phyloP scores from a whole-genome alignment of 768 basidiomycete species.

The Boletus subparvulus region DNA sequence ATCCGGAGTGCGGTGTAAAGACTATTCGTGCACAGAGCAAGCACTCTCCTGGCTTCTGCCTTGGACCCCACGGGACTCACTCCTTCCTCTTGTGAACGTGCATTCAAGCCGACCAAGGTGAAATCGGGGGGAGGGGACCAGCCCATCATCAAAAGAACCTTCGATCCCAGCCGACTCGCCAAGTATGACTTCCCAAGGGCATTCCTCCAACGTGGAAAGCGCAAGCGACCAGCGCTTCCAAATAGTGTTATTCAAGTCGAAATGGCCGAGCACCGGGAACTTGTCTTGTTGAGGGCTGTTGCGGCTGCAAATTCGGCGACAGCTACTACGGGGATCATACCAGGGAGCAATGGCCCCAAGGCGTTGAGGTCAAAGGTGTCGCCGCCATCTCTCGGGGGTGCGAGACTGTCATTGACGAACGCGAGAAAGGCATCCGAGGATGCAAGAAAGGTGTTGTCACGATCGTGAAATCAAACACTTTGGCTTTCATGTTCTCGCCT shows the following conservation, averaged over 20 bases:
- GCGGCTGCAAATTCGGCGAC: constrained; percentile 46
- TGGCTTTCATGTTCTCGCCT: too few species aligned
- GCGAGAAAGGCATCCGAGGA: constrained; percentile 25
- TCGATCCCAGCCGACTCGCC: constrained; percentile 32
- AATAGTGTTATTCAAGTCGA: constrained; percentile 24
- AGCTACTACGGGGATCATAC: constrained; percentile 18
- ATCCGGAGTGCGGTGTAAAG: constrained; percentile 43
- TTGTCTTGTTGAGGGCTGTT: constrained; percentile 15
- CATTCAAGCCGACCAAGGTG: constrained; percentile 52
- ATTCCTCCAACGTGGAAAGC: constrained; percentile 62
- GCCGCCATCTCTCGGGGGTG: constrained; percentile 11
- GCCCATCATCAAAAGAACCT: constrained; percentile 4
- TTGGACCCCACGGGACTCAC: constrained; percentile 40
- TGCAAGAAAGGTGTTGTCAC: too few species aligned
- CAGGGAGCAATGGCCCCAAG: constrained; percentile 12
- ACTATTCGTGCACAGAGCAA: constrained; percentile 22
- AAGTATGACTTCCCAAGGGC: constrained; percentile 73
- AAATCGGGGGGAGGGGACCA: constrained; percentile 24
- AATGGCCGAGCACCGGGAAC: constrained; percentile 51
- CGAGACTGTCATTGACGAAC: constrained; percentile 45
- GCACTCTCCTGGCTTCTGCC: constrained; percentile 36
- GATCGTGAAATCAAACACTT: too few species aligned
- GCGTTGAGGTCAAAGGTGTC: constrained; percentile 9
- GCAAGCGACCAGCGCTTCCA: constrained; percentile 26
- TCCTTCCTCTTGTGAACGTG: constrained; percentile 18